Conservation (phyloP, 129 eudicot species). For the Kitagawia praeruptora region DNA sequence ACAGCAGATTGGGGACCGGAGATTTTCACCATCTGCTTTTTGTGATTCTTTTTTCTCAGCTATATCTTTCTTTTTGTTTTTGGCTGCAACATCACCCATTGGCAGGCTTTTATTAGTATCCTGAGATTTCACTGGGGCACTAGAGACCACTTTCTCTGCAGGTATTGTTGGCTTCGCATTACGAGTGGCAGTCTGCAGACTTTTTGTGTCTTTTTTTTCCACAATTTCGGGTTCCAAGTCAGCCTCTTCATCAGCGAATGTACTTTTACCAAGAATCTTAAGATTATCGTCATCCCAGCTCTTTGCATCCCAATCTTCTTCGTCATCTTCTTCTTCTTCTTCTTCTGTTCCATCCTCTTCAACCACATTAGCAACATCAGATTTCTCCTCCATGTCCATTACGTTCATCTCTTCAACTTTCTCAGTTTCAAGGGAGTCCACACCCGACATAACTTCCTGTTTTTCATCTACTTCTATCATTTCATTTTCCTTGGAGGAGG, state of each 20-base stretch:
- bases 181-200: constrained; percentile 15
- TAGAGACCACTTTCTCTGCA: constrained; percentile 16
- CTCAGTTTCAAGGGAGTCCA: constrained; percentile 40
- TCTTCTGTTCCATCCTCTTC: constrained; percentile 46
- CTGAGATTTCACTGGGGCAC: constrained; percentile 13
- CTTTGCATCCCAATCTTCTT: constrained; percentile 98
- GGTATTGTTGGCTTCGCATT: constrained; percentile 21
- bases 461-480: constrained; percentile 26
- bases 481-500: constrained; percentile 30
- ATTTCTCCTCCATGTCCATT: constrained; percentile 25
- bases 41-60: constrained; percentile 27
- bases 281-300: constrained; percentile 94
- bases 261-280: constrained; percentile 60
- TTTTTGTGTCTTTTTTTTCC: constrained; percentile 47
- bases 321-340: constrained; percentile 39
- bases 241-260: constrained; percentile 82
- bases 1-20: constrained; percentile 95
- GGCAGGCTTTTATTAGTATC: constrained; percentile 26
- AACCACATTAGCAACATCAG: constrained; percentile 22
- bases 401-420: constrained; percentile 44
- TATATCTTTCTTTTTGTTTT: constrained; percentile 26
- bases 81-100: constrained; percentile 27
- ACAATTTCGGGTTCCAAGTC: constrained; percentile 41
- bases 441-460: constrained; percentile 26
- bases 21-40: constrained; percentile 41